Conservation (phyloP, 129 eudicot genomes). For the Lactuca saligna region DNA sequence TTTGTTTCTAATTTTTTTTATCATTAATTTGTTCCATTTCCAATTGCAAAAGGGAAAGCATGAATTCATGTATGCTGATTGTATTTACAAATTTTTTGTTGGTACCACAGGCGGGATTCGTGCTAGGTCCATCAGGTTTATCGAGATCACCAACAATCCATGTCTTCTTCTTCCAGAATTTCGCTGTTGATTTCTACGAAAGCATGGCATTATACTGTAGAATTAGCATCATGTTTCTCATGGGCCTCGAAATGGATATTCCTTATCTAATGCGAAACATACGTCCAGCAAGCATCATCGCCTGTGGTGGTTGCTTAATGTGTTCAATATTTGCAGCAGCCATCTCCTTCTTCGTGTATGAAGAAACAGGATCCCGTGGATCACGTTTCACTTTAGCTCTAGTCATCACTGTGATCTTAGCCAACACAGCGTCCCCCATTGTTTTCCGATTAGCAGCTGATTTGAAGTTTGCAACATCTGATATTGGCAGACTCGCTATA, state of each 20-base stretch:
- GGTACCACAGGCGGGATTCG: constrained; percentile 77
- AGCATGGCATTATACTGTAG: constrained; percentile 71
- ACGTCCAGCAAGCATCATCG: constrained; percentile 54
- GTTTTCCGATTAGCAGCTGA: constrained; percentile 72
- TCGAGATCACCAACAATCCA: constrained; percentile 50
- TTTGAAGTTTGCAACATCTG: constrained; percentile 70
- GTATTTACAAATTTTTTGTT: not conserved
- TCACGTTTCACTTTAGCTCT: constrained; percentile 43
- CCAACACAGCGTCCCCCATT: constrained; percentile 78
- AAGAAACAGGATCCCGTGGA: constrained; percentile 56
- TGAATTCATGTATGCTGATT: not conserved
- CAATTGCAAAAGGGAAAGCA: not conserved
- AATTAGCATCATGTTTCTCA: constrained; percentile 71
- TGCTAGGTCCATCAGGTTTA: constrained; percentile 81
- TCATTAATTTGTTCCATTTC: not conserved
- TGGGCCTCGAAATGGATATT: constrained; percentile 80
- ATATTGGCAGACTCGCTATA: constrained; percentile 75
- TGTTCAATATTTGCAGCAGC: constrained; percentile 70
- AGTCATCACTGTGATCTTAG: constrained; percentile 53
- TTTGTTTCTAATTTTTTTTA: not conserved
- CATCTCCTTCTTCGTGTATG: constrained; percentile 49
- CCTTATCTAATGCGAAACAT: constrained; percentile 64
- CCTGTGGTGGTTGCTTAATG: constrained; percentile 50
- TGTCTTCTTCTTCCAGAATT: constrained; percentile 61
- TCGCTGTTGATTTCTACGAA: constrained; percentile 71